These are phyloP conservation scores for Cyclotella kingstonii DNA, from an alignment of 108 stramenopile species.

Conservation along the genomic window DNA sequence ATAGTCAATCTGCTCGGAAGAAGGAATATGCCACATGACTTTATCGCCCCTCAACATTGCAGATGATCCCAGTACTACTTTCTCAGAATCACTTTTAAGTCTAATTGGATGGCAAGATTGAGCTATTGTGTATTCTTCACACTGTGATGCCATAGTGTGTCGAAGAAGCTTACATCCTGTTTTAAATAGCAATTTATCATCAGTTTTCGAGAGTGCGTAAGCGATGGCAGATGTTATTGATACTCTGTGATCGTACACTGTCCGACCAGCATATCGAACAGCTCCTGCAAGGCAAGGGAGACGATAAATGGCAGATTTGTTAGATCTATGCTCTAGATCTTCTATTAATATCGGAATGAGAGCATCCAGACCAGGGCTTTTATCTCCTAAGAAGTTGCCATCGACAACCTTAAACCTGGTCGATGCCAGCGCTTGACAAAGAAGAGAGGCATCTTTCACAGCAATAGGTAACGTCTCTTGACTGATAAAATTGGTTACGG, in stretches of 20 bases:
- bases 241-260: conserved; percentile 55
- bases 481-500: conserved; percentile 62
- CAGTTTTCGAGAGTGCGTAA: conserved; percentile 59
- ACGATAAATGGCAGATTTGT: conserved; percentile 73
- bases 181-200: conserved; percentile 75
- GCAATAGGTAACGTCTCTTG: conserved; percentile 81
- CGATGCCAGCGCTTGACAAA: conserved; percentile 73
- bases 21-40: conserved; percentile 75
- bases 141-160: conserved; percentile 75
- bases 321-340: conserved; percentile 66
- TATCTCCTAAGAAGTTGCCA: conserved; percentile 12
- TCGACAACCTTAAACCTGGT: conserved; percentile 44
- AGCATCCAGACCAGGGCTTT: conserved; percentile 73
- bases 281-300: conserved; percentile 79
- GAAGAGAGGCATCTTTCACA: conserved; percentile 70
- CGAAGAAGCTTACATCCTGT: conserved; percentile 87
- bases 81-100: not conserved
- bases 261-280: conserved; percentile 62
- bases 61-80: conserved; percentile 26
- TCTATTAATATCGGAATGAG: conserved; percentile 66
- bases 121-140: conserved; percentile 69
- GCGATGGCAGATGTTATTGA: conserved; percentile 53
- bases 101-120: conserved; percentile 40
- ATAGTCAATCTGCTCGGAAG: conserved; percentile 68
- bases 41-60: conserved; percentile 53